Base-by-base conservation (phyloP, 495 filamentous ascomycete genomes). In the Xylaria telfairii region DNA sequence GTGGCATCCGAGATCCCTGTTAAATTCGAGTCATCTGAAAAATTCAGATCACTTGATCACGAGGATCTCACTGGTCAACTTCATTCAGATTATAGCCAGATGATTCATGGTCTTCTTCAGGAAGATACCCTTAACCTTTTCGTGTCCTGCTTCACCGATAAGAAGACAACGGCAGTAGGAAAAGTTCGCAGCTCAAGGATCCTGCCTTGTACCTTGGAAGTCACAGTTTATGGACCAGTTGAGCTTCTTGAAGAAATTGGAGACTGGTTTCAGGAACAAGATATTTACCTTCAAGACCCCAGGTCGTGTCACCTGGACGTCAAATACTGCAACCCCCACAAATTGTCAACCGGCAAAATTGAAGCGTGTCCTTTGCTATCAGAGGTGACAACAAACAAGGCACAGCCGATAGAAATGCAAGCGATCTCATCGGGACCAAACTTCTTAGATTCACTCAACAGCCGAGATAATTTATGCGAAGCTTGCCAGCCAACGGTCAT, bases 251-350 rank as follows among this genome's bases (percentile, higher is more conserved):
- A 61, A 0, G 34, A 61, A 15, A 34, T 61, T 41, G 57, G 57
- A 21, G 13, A 61, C 4, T 61, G 57, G 57, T 61, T 61, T 32
- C 57, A 39, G 7, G 57, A 61, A 19, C 13, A 61, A 4, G 57
- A 61, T 0, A 15, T 61, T 26, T 19, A 61, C 41, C 34, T 61
- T 1, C 57, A 61, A 9, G 57, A 61, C 5, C 57, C 57, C 0
- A 32, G n/a, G 19, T 15, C 8, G n/a, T 61, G 57, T 13, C 57
- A 61, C 8, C 13, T 39, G 6, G 57, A 61, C 13, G 13, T 19
- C 9, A 37, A 21, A 41, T 61, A 61, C 8, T 61, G 57, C 19
- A 61, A 61, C 19, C 57, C 57, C 0, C 57, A 61, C 4, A 61
- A 19, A 41, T 10, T 61, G 10, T 61, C 57, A 4, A 41, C 12